Base-by-base conservation (phyloP, 306 rosid species). In the Cicer cuneatum region DNA sequence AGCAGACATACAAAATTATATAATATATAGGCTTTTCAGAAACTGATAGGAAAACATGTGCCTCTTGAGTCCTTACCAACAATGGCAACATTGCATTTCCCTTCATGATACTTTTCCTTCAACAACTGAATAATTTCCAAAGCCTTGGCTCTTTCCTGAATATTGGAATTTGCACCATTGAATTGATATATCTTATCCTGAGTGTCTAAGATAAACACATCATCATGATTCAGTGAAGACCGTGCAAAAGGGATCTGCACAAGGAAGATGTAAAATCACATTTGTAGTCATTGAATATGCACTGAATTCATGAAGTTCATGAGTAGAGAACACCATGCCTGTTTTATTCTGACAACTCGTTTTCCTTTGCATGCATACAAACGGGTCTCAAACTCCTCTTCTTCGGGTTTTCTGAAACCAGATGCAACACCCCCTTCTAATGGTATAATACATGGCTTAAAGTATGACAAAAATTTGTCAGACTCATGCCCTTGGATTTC, bases 141-240 rank as follows among this genome's bases (percentile, higher is more conserved):
- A 71, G 99, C 97, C 84, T 95, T 92, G 66, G 97, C 99, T 87
- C 99, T 89, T 82, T 95, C 99, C 87, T 95, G 99, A 76, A 95
- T 92, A 84, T 92, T 92, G 46, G 99, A 95, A 84, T 95, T 95
- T 5, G 96, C 96, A 75, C 99, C 99, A 65, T 95, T 95, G 89
- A 95, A 95, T 86, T 95, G 99, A 80, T 82, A 95, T 75, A 95
- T 92, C 88, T 95, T 95, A 58, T 83, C 77, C 69, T 95, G 14
- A 10, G 96, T 79, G 82, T 95, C 99, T 73, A 95, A 82, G 85
- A 95, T 95, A 85, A 95, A 95, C 60, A 95, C 96, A 83, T 95
- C 99, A 81, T 95, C 99, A 57, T 95, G 99, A 70, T 95, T 95
- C 87, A 95, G 86, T 2, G 98, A 95, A 21, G 99, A 89, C 77